These are phyloP conservation scores for Gentiana dahurica DNA, from an alignment of 257 asterid species.

Conservation along the genomic window DNA sequence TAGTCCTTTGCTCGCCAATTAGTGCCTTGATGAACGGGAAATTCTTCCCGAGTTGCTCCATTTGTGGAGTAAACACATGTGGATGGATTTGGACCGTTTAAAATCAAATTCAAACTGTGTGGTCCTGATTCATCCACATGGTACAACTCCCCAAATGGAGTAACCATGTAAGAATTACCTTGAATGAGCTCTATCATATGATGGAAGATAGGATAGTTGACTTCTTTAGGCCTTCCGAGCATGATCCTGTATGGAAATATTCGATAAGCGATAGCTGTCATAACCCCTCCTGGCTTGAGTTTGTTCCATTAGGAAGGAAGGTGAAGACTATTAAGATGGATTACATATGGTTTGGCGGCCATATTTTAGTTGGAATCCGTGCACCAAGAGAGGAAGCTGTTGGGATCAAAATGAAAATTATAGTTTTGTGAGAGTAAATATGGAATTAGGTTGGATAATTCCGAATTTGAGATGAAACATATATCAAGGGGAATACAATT, in stretches of 20 bases:
- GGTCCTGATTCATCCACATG: no score
- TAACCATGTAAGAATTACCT: no score
- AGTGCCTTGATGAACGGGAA: slow-evolving; percentile 25
- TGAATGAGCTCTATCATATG: slow-evolving; percentile 52
- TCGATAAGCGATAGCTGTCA: slow-evolving; percentile 82
- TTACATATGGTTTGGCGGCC: slow-evolving; percentile 69
- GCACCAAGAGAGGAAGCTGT: slow-evolving; percentile 92
- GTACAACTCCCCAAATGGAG: no score
- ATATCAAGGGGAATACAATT: slow-evolving; percentile 77
- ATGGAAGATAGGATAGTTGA: slow-evolving; percentile 61
- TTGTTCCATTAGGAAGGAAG: slow-evolving; percentile 85
- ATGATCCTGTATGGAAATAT: slow-evolving; percentile 81
- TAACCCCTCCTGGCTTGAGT: slow-evolving; percentile 98
- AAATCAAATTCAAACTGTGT: no score
- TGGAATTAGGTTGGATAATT: slow-evolving; percentile 63
- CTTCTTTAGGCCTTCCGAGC: slow-evolving; percentile 58
- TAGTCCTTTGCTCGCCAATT: slow-evolving; percentile 73
- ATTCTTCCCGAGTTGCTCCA: no score
- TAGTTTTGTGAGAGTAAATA: slow-evolving; percentile 51
- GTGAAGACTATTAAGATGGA: slow-evolving; percentile 86
- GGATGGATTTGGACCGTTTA: no score
- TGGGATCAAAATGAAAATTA: slow-evolving; percentile 53
- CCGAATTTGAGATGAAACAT: slow-evolving; percentile 75
- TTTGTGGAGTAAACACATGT: no score
- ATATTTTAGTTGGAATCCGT: slow-evolving; percentile 77